These are phyloP conservation scores for Salix exigua DNA, from an alignment of 345 rosid genomes.

Conservation along the genomic window DNA sequence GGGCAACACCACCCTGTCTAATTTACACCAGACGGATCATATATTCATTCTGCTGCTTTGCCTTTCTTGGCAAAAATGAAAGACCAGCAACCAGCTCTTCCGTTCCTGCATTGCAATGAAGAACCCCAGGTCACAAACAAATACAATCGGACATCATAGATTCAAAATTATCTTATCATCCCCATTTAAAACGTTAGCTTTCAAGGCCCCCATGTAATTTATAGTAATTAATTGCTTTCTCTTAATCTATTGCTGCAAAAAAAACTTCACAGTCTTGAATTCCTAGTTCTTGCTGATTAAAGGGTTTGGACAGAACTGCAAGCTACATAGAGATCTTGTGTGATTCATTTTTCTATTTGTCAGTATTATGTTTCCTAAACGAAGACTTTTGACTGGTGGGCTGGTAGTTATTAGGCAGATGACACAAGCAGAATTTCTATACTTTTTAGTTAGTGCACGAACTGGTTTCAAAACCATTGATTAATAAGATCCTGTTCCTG, in stretches of 20 bases:
- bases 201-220: background rate
- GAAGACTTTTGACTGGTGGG: background rate
- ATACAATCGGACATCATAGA: background rate
- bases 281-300: background rate
- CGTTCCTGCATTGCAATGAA: constrained; percentile 36
- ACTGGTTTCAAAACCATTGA: background rate
- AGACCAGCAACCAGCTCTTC: constrained; percentile 44
- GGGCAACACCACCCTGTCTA: background rate
- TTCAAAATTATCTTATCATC: background rate
- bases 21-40: background rate
- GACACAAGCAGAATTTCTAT: background rate
- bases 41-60: constrained; percentile 9
- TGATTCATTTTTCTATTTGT: background rate
- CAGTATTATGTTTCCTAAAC: background rate
- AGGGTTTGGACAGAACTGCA: background rate
- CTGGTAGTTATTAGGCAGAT: background rate
- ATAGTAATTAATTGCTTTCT: background rate
- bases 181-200: background rate
- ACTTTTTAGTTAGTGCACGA: background rate
- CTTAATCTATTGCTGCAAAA: background rate
- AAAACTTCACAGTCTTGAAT: background rate
- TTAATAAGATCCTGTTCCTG: background rate
- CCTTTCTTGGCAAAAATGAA: constrained; percentile 31
- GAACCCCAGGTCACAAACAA: background rate
- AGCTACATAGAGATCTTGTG: background rate